These are phyloP conservation scores for Ochetophila trinervis DNA, from an alignment of 306 rosid species.

Conservation along the genomic window DNA sequence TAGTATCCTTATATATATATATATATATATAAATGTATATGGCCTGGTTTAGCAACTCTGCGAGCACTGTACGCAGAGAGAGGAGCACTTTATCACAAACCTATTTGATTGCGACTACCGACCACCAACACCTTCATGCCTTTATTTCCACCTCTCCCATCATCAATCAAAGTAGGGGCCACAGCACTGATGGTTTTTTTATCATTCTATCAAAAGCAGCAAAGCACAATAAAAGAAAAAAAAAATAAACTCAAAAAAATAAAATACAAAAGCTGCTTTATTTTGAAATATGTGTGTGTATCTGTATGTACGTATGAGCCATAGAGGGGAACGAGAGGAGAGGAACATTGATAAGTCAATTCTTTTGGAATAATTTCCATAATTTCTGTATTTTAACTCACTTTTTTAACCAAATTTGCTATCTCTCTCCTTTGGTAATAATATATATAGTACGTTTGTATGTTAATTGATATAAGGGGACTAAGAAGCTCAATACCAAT, in stretches of 20 bases:
- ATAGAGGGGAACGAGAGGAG: no score
- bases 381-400: neutral
- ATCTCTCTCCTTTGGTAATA: conserved; percentile 2
- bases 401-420: conserved; percentile 14
- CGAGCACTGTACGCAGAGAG: no score
- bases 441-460: neutral
- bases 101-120: conserved; percentile 38
- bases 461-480: neutral
- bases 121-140: conserved; percentile 31
- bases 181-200: neutral
- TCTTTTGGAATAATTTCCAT: conserved; percentile 13
- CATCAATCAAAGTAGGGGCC: conserved; percentile 36
- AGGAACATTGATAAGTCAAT: conserved; percentile 1
- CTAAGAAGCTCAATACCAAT: neutral
- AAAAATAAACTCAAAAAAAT: no score
- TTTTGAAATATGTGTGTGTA: no score
- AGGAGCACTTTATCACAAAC: neutral
- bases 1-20: no score
- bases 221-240: no score
- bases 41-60: neutral
- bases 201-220: neutral
- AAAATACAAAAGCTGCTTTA: no score
- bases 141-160: conserved; percentile 27
- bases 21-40: neutral
- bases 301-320: no score